Evolutionary conservation across 2,329 filamentous ascomycete genomes (phyloP), one percentile per base, ranked within the genome.

Genomic region (Claviceps sp.): DNA sequence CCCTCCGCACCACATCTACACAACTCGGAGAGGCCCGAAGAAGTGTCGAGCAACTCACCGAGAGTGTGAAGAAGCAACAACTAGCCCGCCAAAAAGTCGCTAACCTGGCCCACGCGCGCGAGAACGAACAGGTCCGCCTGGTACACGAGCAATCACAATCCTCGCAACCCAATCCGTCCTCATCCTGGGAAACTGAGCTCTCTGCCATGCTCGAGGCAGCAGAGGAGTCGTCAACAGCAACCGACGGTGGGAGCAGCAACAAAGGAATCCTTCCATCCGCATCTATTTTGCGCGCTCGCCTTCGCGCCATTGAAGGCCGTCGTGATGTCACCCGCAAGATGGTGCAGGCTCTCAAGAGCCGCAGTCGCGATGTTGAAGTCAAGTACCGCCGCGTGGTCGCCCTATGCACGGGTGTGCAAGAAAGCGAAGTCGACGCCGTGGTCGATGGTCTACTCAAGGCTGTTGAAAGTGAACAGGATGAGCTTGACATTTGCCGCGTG

Each of bases 341-440:
- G 59, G 83, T 89, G 2, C 76, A 78, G 18, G 78, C 78, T 5
- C 76, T 98, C 8, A 84, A 88, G 64, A 83, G 84, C 34, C 82
- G 87, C 54, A 91, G 88, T 59, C 84, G 82, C 4, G 89, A 95
- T 51, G 75, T 95, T 3, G 91, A 95, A 62, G 75, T 85, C 58
- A 89, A 93, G 67, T 96, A 96, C 65, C 79, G 89, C 26, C 86
- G 85, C 58, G 87, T 97, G 34, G 89, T 98, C 24, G 82, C 85
- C 51, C 72, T 96, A 13, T 96, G 91, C 64, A 95, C 89, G 0
- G 83, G 82, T 8, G 86, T 90, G 37, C 77, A 81, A 1, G 89
- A 94, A 55, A 75, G 77, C 8, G 79, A 88, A 53, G 86, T 97
- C 14, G 93, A 97, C 59, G 79, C 80, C 53, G 79, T 89, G 49